Conservation (phyloP, 2,329 filamentous ascomycete species). For the Proliferodiscus dingleyae region DNA sequence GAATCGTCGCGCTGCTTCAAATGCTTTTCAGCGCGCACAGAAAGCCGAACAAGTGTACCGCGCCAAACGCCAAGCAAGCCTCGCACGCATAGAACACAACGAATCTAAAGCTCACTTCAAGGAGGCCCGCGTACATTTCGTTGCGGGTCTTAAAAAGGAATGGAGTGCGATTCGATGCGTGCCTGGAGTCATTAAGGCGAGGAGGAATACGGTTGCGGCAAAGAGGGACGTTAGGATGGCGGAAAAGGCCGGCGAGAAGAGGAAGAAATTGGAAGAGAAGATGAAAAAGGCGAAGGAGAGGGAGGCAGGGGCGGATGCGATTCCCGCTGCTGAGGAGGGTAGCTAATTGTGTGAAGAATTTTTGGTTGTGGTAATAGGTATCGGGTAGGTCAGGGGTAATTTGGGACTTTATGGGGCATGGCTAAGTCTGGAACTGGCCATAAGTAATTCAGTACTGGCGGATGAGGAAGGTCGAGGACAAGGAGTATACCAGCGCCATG, state of each 20-base stretch:
- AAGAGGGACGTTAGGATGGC: conserved; percentile 20
- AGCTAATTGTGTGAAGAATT: not conserved
- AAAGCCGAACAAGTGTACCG: conserved; percentile 23
- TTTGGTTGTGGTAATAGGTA: too few species aligned
- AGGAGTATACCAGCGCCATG: not conserved
- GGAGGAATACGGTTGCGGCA: too few species aligned
- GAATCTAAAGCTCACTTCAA: conserved; percentile 20
- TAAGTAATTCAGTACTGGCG: not conserved
- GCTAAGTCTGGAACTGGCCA: not conserved
- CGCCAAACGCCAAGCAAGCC: conserved; percentile 19
- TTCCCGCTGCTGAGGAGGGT: not conserved
- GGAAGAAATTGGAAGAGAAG: conserved; percentile 11
- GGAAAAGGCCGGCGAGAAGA: conserved; percentile 32
- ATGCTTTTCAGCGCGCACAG: conserved; percentile 21
- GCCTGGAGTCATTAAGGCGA: conserved; percentile 34
- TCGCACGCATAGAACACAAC: conserved; percentile 15
- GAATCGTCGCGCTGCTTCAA: conserved; percentile 19
- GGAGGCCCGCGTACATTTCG: conserved; percentile 9
- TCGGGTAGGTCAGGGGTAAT: too few species aligned
- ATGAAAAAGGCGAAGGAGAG: conserved; percentile 28
- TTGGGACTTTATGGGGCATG: too few species aligned
- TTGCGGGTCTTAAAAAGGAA: conserved; percentile 6
- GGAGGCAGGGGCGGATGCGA: not conserved
- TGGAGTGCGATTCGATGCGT: conserved; percentile 11
- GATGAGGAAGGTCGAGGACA: not conserved